phyloP scores from a whole-genome alignment of 192 early-diverging fungal genomes.

The Linnemannia zychae region DNA sequence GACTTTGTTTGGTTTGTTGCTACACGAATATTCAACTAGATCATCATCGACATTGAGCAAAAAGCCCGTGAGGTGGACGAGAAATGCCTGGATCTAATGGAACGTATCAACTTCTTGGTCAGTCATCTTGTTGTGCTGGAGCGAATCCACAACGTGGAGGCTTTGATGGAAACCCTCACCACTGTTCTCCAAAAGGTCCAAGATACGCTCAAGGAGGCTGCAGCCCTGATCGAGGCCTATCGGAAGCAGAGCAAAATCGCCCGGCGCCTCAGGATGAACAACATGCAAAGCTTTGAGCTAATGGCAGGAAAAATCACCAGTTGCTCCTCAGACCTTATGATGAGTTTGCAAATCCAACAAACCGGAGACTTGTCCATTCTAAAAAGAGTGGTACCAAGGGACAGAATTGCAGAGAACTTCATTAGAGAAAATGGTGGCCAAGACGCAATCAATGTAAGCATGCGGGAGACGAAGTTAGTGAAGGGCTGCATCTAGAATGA shows the following conservation, averaged over 20 bases:
- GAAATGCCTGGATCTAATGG: conserved; percentile 61
- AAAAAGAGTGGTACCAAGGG: conserved; percentile 31
- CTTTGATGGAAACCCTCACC: conserved; percentile 36
- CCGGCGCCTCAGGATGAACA: conserved; percentile 59
- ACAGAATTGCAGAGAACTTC: conserved; percentile 44
- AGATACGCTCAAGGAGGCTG: conserved; percentile 51
- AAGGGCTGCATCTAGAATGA: not conserved
- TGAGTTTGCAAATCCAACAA: conserved; percentile 65
- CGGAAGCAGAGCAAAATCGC: conserved; percentile 58
- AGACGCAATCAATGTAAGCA: conserved; percentile 21
- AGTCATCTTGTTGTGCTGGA: conserved; percentile 54
- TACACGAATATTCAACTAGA: conserved; percentile 10
- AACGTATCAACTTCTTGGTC: conserved; percentile 66
- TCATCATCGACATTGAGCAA: conserved; percentile 62
- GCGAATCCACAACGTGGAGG: conserved; percentile 20
- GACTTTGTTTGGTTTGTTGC: not conserved
- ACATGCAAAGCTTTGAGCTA: conserved; percentile 58
- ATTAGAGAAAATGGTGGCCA: conserved; percentile 19
- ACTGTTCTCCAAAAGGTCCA: conserved; percentile 51
- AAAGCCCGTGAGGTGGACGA: conserved; percentile 58
- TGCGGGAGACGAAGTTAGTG: not conserved
- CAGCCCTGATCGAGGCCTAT: conserved; percentile 58
- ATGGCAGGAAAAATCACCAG: conserved; percentile 45
- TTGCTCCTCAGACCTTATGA: conserved; percentile 58
- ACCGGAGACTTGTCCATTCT: conserved; percentile 56